These are phyloP conservation scores for Cladosporium austrohemisphaericum DNA, from an alignment of 2,329 filamentous ascomycete species.

Conservation along the genomic window DNA sequence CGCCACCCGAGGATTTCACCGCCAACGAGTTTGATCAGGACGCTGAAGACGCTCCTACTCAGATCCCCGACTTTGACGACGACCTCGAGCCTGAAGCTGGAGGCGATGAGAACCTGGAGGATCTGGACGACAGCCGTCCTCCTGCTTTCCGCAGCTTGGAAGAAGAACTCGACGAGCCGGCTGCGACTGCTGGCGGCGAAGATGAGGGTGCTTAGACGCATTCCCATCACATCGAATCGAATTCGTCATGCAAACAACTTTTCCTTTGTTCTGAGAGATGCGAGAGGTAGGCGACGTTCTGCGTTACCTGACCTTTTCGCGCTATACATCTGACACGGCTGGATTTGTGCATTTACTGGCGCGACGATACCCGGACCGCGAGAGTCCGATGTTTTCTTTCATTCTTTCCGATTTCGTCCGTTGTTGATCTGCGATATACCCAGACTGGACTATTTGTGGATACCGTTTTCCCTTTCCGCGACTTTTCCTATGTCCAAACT, in stretches of 20 bases:
- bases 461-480: neutral
- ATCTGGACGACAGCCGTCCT: conserved; percentile 21
- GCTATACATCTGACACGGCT: neutral
- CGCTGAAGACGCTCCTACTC: conserved; percentile 50
- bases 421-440: conserved; percentile 18
- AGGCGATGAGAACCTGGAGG: conserved; percentile 25
- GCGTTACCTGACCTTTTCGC: neutral
- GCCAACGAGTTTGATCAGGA: conserved; percentile 58
- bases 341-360: conserved; percentile 12
- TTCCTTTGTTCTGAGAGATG: conserved; percentile 15
- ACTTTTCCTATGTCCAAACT: conserved; percentile 12
- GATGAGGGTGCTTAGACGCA: conserved; percentile 11
- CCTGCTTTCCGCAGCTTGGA: conserved; percentile 30
- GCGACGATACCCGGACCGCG: conserved; percentile 11
- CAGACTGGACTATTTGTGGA: conserved; percentile 19
- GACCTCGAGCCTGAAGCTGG: conserved; percentile 33
- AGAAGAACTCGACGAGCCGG: conserved; percentile 20
- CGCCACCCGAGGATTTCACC: conserved; percentile 35
- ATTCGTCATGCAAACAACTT: neutral
- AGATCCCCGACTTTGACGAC: conserved; percentile 51
- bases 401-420: conserved; percentile 3
- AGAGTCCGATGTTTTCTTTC: neutral
- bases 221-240: neutral
- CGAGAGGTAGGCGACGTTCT: neutral
- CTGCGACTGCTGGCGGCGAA: conserved; percentile 8